Base-by-base conservation (phyloP, 768 basidiomycete species). In the Boletus rex-veris region DNA sequence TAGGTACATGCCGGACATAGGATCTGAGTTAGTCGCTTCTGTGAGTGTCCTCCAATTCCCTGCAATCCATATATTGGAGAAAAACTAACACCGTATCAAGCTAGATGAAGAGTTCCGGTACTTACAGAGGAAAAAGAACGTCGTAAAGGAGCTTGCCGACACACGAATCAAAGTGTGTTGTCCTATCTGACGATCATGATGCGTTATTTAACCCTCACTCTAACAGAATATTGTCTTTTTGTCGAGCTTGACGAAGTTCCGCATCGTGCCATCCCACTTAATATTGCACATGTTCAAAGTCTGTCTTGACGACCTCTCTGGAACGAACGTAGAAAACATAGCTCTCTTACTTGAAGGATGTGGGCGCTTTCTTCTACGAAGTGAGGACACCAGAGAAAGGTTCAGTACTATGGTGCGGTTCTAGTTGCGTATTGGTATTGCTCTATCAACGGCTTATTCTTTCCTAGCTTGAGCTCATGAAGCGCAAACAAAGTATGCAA, bases 201-300 rank as follows among this genome's bases (percentile, higher is more conserved):
- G n/a, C 31, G 4, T 41, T 41, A 33, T 45, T 40, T 16, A 21
- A 58, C 45, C 37, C 21, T 18, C 37, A 18, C 39, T 12, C 11
- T 15, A 42, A 49, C 56, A 98, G 93, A 99, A 98, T 65, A 81
- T 91, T 21, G 79, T 83, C 12, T 99, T 88, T 73, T 71, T 94
- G 52, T 88, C 91, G 5, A 96, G 89, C 70, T 74, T 99, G 62
- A 95, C 95, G n/a, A 99, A 99, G 72, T 98, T 98, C 71, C 77
- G 81, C 37, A 84, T 98, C 19, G 90, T 98, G 8, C 94, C 92
- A 28, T 74, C 86, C 4, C 94, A 98, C 68, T 77, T 96, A 52
- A 92, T 98, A 63, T 74, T 99, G 44, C 95, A 98, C 68, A 88
- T 92, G 62, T 90, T 96, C 77, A 98, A 98, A 81, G 93, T 96